Conservation (phyloP, 1,284 basidiomycete species). For the Boletellus deceptivus region DNA sequence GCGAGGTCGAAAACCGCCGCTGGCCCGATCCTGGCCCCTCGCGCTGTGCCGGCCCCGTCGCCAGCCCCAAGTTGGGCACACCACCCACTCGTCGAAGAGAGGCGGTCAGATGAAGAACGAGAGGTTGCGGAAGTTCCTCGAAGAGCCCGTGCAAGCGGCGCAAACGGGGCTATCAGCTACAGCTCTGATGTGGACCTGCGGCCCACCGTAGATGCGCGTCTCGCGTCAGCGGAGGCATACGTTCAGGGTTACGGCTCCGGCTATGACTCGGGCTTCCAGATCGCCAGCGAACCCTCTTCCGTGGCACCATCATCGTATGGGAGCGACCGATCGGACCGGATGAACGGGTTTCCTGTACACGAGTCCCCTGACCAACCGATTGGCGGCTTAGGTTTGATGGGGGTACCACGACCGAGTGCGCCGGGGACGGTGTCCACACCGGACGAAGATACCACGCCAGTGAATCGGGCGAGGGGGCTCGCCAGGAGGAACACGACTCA, state of each 20-base stretch:
- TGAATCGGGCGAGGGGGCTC: slow-evolving; percentile 21
- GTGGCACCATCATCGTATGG: slow-evolving; percentile 20
- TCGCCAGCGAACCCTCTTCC: slow-evolving; percentile 13
- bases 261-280: slow-evolving; percentile 25
- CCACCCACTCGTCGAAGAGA: slow-evolving; percentile 30
- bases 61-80: slow-evolving; percentile 33
- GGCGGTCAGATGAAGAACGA: slow-evolving; percentile 32
- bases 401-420: slow-evolving; percentile 22
- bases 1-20: slow-evolving; percentile 12
- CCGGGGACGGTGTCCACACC: slow-evolving; percentile 28
- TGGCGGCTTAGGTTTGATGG: slow-evolving; percentile 27
- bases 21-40: slow-evolving; percentile 4
- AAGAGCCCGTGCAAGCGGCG: slow-evolving; percentile 13
- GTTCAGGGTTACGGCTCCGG: slow-evolving; percentile 30
- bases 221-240: slow-evolving; percentile 32
- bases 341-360: slow-evolving; percentile 25
- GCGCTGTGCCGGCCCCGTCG: slow-evolving; percentile 13
- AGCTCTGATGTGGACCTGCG: slow-evolving; percentile 1
- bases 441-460: slow-evolving; percentile 29
- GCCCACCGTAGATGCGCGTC: slow-evolving; percentile 13
- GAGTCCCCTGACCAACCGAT: slow-evolving; percentile 28
- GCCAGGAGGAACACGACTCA: slow-evolving; percentile 30
- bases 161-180: slow-evolving; percentile 3
- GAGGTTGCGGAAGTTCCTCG: slow-evolving; percentile 11
- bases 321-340: slow-evolving; percentile 19